Base-by-base conservation (phyloP, 805 yeast genomes). In the Dipodascus geniculatus region DNA sequence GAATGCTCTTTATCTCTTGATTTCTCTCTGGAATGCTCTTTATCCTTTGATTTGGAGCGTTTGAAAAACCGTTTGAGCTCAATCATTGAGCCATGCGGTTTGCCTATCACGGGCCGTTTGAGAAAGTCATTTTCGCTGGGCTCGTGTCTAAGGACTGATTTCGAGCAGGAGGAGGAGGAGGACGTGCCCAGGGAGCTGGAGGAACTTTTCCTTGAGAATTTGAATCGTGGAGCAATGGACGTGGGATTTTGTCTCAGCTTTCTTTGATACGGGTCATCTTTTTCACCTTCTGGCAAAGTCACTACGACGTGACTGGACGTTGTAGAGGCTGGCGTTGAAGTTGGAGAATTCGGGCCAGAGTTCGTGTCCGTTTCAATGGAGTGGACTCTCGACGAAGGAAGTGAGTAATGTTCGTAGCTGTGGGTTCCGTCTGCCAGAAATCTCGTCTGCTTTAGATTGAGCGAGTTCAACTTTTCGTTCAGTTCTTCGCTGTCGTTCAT, bases 31-130 rank as follows among this genome's bases (percentile, higher is more conserved):
- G 44, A n/a, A 6, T 48, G 35, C 51, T 23, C 54, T 60, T 59
- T 23, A 54, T 48, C 44, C 44, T 38, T 38, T 14, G 44, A 38
- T 38, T 38, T 38, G 6, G 44, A n/a, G 17, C 61, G 59, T 52
- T 73, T 74, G 67, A 74, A 72, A 53, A 74, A 74, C 51, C 78
- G 65, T 60, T 71, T 74, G 54, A 74, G 66, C 53, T 70, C 70
- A 44, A 68, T 52, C 68, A 67, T 67, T 20, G 67, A 62, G 8
- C 65, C 63, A n/a, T 53, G 58, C 16, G 59, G 52, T 44, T 57
- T 59, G 49, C 54, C 57, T 22, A 56, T 49, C 23, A 42, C 51
- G 19, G 54, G 48, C 2, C 61, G 22, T 9, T 55, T 28, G 19
- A 24, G 19, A 23, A 23, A 22, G 42, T 44, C 48, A 17, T 6